These are phyloP conservation scores for Escovopsis sp. DNA, from an alignment of 2,329 filamentous ascomycete genomes.

Conservation along the genomic window DNA sequence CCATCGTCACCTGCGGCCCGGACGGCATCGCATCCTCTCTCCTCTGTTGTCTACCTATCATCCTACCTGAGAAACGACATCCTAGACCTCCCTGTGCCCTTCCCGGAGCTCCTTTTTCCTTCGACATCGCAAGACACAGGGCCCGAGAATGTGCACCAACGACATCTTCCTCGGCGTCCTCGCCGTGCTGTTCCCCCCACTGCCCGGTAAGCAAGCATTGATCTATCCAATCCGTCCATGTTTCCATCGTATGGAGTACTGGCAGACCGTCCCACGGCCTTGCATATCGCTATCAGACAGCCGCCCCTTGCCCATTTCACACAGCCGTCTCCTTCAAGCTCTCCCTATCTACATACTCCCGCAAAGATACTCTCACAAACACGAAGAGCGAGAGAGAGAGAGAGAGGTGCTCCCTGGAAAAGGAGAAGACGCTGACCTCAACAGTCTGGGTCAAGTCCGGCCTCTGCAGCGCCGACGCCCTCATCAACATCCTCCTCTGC, in stretches of 20 bases:
- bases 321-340: no score
- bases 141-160: conserved; percentile 35
- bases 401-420: no score
- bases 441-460: conserved; percentile 93
- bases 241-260: no score
- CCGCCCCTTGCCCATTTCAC: no score
- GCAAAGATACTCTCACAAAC: no score
- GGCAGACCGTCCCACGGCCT: no score
- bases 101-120: not conserved
- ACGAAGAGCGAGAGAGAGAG: no score
- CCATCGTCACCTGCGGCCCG: not conserved
- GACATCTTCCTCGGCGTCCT: conserved; percentile 44
- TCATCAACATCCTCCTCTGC: conserved; percentile 92
- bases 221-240: not conserved
- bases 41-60: not conserved
- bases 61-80: not conserved
- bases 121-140: not conserved
- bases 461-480: conserved; percentile 77
- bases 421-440: not conserved
- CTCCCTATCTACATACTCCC: no score
- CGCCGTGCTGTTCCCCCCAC: conserved; percentile 12
- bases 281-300: no score
- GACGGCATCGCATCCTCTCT: not conserved
- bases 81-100: not conserved
- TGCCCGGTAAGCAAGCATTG: conserved; percentile 33